A percentile compares a stretch with the other conserved stretches of the same genome.
Conservation (phyloP, 495 filamentous ascomycete genomes). For the Penicillium egyptiacum region DNA sequence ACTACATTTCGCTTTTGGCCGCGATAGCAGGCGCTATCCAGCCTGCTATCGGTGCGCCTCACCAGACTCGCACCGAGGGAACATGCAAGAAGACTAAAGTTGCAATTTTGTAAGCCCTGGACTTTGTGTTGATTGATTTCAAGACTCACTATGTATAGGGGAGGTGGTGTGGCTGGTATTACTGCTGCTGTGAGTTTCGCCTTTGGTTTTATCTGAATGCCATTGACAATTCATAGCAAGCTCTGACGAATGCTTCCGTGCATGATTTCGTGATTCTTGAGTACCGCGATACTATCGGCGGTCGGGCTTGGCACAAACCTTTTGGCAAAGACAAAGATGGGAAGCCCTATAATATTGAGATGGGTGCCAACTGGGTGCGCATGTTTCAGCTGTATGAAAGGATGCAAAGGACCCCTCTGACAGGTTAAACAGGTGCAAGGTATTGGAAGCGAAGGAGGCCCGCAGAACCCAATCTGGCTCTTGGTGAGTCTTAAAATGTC, state of each 20-base stretch:
- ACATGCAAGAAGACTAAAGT: conserved; percentile 43
- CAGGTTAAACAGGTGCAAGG: conserved; percentile 56
- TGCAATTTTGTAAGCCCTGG: conserved; percentile 33
- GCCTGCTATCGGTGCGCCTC: conserved; percentile 24
- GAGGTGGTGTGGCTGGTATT: conserved; percentile 60
- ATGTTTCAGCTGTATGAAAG: background rate
- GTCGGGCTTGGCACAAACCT: conserved; percentile 54
- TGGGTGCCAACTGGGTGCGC: conserved; percentile 67
- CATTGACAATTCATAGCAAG: conserved; percentile 47
- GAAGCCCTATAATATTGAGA: conserved; percentile 61
- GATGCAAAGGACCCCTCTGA: background rate
- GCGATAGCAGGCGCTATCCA: conserved; percentile 21
- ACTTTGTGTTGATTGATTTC: background rate
- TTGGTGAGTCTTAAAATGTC: conserved; percentile 42
- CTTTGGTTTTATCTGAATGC: background rate
- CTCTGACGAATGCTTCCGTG: conserved; percentile 61
- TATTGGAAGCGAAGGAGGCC: conserved; percentile 53
- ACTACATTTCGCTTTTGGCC: conserved; percentile 21
- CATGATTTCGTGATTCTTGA: conserved; percentile 72
- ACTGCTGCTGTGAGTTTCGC: conserved; percentile 58
- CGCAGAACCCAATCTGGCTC: conserved; percentile 70
- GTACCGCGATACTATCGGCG: conserved; percentile 62
- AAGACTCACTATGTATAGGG: conserved; percentile 24
- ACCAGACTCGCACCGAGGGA: conserved; percentile 16
- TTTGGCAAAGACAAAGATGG: conserved; percentile 58